These are phyloP conservation scores for Sedum album DNA, from an alignment of 164 flowering plant species.

Conservation along the genomic window DNA sequence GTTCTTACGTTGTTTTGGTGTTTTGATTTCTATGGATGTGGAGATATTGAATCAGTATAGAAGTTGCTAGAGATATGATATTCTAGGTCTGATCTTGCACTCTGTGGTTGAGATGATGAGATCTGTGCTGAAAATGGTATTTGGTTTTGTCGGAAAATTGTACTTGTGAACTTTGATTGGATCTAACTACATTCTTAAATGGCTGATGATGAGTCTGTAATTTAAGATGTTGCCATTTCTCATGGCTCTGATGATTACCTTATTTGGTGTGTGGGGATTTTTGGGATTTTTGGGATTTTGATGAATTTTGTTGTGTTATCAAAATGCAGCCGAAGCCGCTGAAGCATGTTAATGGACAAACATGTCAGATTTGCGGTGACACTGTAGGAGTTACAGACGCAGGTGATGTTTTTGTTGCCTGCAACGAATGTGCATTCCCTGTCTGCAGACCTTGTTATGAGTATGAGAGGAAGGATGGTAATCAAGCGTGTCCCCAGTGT, in stretches of 20 bases:
- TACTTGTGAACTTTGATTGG: background rate
- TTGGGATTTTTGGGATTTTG: background rate
- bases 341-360: slow-evolving; percentile 68
- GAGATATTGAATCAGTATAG: too few relatives aligned
- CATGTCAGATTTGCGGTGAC: slow-evolving; percentile 97
- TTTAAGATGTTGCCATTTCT: background rate
- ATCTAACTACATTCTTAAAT: background rate
- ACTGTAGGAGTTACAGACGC: slow-evolving; percentile 58
- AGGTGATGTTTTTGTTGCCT: slow-evolving; percentile 91
- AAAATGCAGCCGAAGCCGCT: slow-evolving; percentile 37
- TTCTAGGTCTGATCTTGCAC: too few relatives aligned
- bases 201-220: background rate
- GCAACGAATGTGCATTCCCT: slow-evolving; percentile 98
- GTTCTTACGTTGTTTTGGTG: too few relatives aligned
- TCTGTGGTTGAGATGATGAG: too few relatives aligned
- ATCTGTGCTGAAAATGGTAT: background rate
- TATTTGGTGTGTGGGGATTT: background rate
- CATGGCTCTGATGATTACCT: background rate
- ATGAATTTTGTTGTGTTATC: background rate
- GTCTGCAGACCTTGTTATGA: slow-evolving; percentile 97
- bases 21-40: too few relatives aligned
- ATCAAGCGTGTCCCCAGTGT: slow-evolving; percentile 91
- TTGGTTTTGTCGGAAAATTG: background rate
- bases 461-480: slow-evolving; percentile 93
- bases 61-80: too few relatives aligned